A percentile compares a stretch with the other conserved stretches of the same genome.
phyloP scores from a whole-genome alignment of 768 basidiomycete species.

The Naematelia aurantialba region DNA sequence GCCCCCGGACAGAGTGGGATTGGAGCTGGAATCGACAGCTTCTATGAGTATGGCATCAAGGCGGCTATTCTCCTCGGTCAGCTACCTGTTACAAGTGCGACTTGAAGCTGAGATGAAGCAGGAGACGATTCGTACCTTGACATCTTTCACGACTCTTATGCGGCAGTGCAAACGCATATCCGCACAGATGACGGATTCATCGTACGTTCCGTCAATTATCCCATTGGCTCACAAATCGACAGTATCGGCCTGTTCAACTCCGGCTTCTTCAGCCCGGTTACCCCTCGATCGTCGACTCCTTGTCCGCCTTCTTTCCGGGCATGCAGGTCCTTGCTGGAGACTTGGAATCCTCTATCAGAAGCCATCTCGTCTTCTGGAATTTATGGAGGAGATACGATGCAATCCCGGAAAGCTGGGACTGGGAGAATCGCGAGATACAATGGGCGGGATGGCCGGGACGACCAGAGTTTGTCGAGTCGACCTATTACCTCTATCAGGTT shows the following conservation, averaged over 20 bases:
- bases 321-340: slow-evolving; percentile 65
- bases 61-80: slow-evolving; percentile 42
- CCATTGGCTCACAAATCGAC: slow-evolving; percentile 6
- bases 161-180: slow-evolving; percentile 78
- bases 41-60: slow-evolving; percentile 64
- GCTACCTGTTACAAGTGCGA: neutral
- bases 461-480: slow-evolving; percentile 87
- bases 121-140: slow-evolving; percentile 77
- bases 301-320: slow-evolving; percentile 97
- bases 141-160: slow-evolving; percentile 78
- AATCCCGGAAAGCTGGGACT: slow-evolving; percentile 89
- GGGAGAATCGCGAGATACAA: slow-evolving; percentile 55
- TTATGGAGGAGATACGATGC: slow-evolving; percentile 83
- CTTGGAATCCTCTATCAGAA: slow-evolving; percentile 81
- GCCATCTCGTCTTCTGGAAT: slow-evolving; percentile 92
- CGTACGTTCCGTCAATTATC: slow-evolving; percentile 55
- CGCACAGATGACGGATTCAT: slow-evolving; percentile 80
- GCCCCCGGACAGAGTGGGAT: slow-evolving; percentile 72
- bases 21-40: slow-evolving; percentile 93
- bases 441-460: slow-evolving; percentile 49
- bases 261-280: slow-evolving; percentile 64
- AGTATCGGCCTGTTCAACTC: slow-evolving; percentile 87
- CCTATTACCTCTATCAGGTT: slow-evolving; percentile 82
- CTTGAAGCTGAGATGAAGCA: slow-evolving; percentile 30
- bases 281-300: slow-evolving; percentile 80